Conservation (phyloP, 805 yeast genomes). For the Wickerhamiella brachini region DNA sequence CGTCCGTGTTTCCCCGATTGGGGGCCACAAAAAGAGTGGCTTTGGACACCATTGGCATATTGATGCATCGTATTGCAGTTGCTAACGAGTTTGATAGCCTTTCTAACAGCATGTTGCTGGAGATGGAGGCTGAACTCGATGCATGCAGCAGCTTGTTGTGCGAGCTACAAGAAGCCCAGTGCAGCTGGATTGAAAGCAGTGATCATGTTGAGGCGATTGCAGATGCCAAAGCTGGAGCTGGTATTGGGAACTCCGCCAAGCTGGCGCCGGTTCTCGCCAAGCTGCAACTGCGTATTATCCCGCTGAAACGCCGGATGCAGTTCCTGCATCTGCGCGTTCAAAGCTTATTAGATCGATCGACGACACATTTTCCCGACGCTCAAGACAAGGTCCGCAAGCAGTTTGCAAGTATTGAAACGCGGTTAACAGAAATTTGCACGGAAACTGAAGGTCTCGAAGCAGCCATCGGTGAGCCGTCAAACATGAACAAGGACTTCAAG, state of each 20-base stretch:
- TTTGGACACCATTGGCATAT: background rate
- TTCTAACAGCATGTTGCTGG: background rate
- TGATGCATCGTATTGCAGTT: background rate
- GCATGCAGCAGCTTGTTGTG: background rate
- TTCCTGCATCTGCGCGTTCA: constrained; percentile 6
- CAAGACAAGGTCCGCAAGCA: constrained; percentile 1
- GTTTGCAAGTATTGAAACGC: background rate
- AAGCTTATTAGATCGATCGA: background rate
- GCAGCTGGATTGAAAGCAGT: background rate
- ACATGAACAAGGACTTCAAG: background rate
- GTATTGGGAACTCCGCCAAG: background rate
- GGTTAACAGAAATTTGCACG: background rate
- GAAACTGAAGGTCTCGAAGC: background rate
- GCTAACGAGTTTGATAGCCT: constrained; percentile 5
- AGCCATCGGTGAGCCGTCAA: background rate
- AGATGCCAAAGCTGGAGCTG: no score
- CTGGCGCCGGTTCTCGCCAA: background rate
- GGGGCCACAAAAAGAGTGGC: background rate
- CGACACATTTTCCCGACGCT: background rate
- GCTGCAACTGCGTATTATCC: background rate
- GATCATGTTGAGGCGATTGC: no score
- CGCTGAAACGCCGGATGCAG: constrained; percentile 5
- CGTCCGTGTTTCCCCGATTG: background rate
- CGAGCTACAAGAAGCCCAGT: background rate
- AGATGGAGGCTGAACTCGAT: constrained; percentile 4